Base-by-base conservation (phyloP, 495 filamentous ascomycete genomes). In the Lepraria neglecta region DNA sequence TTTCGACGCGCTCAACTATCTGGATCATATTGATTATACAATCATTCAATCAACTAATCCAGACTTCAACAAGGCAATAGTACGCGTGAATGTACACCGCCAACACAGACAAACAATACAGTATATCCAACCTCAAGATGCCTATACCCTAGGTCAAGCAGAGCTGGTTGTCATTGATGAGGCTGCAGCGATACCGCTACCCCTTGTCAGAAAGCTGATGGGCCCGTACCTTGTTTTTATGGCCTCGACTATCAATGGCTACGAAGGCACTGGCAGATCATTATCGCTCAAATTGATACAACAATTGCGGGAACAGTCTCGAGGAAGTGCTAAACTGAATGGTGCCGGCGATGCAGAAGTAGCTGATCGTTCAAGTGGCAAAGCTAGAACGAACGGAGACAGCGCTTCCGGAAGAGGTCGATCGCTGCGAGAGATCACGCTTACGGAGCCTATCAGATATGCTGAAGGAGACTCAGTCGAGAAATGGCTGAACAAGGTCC, bases 181-280 rank as follows among this genome's bases (percentile, higher is more conserved):
- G 72, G 95, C 95, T 15, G 95, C 95, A 9, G 95, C 95, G 1
- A 99, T 99, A 51, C 95, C 95, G 4, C 74, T 99, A 11, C 94
- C 94, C 9, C 74, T 97, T 47, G 94, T 97, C 14, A 82, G 86
- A 64, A 97, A 96, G 71, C 80, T 99, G 35, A 89, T 99, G 83
- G 94, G 95, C 0, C 94, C 92, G n/a, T 99, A 97, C 73, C 78
- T 97, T 27, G 91, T 97, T 4, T 99, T 99, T 76, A 99, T 99
- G 95, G 91, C 95, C 4, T 97, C 94, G 1, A 99, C 95, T 15
- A 96, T 99, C 75, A 97, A 96, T 68, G 95, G 95, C 57, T 99
- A 99, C 70, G 95, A 99, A 75, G 95, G 95, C 64, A 99, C 95
- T 3, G 95, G 95, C 35, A 82, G 95, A 44, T 97, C 92, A 2